Percentiles rank a stretch among this genome's conserved stretches.
Conservation (phyloP, 345 rosid species). For the Eucalyptus fibrosa region DNA sequence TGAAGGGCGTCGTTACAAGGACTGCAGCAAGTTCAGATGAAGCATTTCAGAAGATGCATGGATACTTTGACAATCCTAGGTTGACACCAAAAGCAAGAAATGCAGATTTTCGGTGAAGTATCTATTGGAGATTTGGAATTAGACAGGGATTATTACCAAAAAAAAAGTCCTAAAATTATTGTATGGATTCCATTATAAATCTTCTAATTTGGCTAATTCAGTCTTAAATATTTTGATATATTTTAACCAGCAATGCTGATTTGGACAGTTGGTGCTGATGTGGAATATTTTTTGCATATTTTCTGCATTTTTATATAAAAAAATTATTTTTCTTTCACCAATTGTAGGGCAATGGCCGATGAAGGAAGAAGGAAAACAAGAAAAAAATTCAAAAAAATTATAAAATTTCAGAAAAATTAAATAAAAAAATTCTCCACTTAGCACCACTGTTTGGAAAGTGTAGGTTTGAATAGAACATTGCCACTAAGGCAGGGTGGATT, state of each 20-base stretch:
- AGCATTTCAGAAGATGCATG: neutral
- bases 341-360: fast-evolving
- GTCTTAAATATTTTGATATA: neutral
- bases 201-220: neutral
- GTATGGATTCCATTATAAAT: neutral
- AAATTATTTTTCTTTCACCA: neutral
- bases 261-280: fast-evolving
- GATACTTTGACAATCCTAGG: neutral
- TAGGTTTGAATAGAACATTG: too few species aligned
- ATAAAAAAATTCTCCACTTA: neutral
- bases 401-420: neutral
- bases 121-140: neutral
- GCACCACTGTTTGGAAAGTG: too few species aligned
- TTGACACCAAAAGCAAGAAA: neutral
- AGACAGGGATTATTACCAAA: neutral
- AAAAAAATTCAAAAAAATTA: neutral
- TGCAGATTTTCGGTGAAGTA: neutral
- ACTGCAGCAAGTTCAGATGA: neutral
- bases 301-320: neutral
- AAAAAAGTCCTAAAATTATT: neutral
- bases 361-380: neutral
- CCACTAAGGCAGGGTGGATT: too few species aligned
- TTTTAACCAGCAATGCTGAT: neutral
- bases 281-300: neutral
- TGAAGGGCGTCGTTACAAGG: neutral